phyloP scores from a whole-genome alignment of 352 stramenopile genomes.

The Phytopythium boreale region DNA sequence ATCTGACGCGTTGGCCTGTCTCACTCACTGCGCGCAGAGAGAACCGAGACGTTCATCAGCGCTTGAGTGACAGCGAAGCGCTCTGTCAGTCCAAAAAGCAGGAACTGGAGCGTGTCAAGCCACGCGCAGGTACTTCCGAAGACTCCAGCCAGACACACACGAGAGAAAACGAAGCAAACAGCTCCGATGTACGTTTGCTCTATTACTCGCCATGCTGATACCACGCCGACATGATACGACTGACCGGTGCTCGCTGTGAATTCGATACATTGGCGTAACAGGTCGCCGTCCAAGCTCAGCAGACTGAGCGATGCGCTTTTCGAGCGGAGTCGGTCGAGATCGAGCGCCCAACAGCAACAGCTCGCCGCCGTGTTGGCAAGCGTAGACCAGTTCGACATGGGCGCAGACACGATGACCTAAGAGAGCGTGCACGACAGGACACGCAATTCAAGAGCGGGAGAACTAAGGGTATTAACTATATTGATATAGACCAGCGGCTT shows the following conservation, averaged over 20 bases:
- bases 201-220: no score
- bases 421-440: no score
- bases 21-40: background rate
- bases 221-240: no score
- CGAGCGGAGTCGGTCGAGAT: background rate
- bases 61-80: background rate
- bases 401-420: no score
- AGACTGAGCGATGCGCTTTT: background rate
- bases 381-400: background rate
- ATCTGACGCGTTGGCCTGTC: background rate
- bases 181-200: background rate
- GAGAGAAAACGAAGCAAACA: no score
- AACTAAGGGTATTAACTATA: no score
- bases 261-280: background rate
- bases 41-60: background rate
- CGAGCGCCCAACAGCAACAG: background rate
- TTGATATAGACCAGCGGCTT: no score
- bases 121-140: no score
- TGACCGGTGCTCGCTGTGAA: background rate
- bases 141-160: no score
- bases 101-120: background rate
- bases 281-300: background rate
- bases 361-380: background rate
- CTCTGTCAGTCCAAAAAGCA: background rate
- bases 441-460: no score